Evolutionary conservation across 2,329 filamentous ascomycete species (phyloP), one percentile per base, ranked within the genome.

Genomic region (Byssochlamys sp.): DNA sequence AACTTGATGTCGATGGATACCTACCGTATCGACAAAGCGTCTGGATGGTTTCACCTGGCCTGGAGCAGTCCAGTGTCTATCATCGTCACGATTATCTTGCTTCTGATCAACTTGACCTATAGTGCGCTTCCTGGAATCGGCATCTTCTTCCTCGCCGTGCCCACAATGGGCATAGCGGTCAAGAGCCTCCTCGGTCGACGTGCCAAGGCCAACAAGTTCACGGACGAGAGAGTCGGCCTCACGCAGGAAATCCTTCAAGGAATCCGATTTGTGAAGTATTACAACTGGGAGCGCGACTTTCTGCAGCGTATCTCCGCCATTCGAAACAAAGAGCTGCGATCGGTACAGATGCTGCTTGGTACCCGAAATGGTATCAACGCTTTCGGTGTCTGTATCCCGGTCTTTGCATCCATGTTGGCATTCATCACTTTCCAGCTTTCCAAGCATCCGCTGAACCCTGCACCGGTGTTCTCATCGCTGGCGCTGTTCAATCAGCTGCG

Each of bases 1-100:
- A 95, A 92, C 67, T 70, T 96, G 62, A 96, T 96, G 91, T 91
- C 89, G 59, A 89, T 91, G 39, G 91, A 96, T 69, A 94, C 91
- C 0, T 94, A 94, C 72, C 89, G 91, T 66, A 79, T 96, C 58
- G 91, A 96, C 67, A 88, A 91, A 69, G 90, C 90, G 3, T 89
- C 83, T 29, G 89, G 88, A 35, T 80, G 95, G 69, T 91, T 95
- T 72, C 91, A 96, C 71, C 82, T 95, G 76, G 79, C 87, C 28
- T 96, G 91, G 91, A 89, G 89, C 1, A 84, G 89, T 0, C 90
- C 91, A 0, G 76, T 95, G 33, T 80, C 87, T 33, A 85, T 89
- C 59, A 65, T 91, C 52, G 78, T 96, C 63, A 92, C 90, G 0
- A 80, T 95, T 14, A 81, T 86, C 24, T 77, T 96, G 25, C 82